phyloP scores from a whole-genome alignment of 2,329 filamentous ascomycete genomes.

The Exophiala oligosperma region DNA sequence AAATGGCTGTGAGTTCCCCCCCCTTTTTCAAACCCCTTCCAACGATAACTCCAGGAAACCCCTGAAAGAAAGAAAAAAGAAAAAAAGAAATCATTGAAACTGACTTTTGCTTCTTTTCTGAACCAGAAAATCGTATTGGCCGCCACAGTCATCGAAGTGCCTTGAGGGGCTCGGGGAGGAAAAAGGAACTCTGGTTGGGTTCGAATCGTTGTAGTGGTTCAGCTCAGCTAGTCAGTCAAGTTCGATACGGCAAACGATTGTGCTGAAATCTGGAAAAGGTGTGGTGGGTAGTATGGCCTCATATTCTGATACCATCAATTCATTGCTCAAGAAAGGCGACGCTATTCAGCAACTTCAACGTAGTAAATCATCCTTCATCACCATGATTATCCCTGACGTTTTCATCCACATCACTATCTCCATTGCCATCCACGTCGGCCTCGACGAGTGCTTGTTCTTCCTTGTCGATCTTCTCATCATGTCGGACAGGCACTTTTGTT shows the following conservation, averaged over 20 bases:
- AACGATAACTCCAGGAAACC: too few species aligned
- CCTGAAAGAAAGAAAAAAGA: too few species aligned
- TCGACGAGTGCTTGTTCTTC: slow-evolving; percentile 4
- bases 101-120: neutral
- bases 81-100: too few species aligned
- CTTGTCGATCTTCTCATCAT: slow-evolving; percentile 2
- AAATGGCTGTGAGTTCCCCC: neutral
- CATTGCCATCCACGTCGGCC: slow-evolving; percentile 1
- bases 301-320: too few species aligned
- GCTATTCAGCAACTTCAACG: too few species aligned
- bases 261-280: too few species aligned
- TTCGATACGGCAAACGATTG: too few species aligned
- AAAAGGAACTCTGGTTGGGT: neutral
- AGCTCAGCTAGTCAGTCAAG: too few species aligned
- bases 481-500: slow-evolving; percentile 43
- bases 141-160: neutral
- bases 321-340: too few species aligned
- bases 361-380: slow-evolving; percentile 25
- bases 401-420: slow-evolving; percentile 26
- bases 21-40: too few species aligned
- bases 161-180: neutral
- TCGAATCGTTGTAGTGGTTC: neutral
- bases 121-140: slow-evolving; percentile 5
- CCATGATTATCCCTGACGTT: slow-evolving; percentile 26
- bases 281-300: too few species aligned